Conservation (phyloP, 371 early-diverging fungal genomes). For the Mucor circinelloides region DNA sequence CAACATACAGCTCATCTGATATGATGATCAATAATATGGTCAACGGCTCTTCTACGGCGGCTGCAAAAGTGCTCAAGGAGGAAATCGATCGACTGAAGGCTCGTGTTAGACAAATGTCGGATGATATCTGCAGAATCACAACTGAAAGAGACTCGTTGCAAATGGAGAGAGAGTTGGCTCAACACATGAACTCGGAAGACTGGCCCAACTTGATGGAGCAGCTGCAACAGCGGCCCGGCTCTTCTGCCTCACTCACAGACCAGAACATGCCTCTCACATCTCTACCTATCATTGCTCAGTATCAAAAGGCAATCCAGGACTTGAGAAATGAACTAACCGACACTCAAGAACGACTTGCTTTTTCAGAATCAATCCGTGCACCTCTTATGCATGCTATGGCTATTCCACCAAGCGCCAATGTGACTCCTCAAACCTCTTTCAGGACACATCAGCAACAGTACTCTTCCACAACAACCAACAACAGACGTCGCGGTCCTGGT, state of each 20-base stretch:
- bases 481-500: neutral
- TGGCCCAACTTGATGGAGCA: conserved; percentile 18
- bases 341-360: conserved; percentile 28
- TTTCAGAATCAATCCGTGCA: conserved; percentile 33
- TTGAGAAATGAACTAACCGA: conserved; percentile 44
- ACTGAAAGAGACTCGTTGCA: conserved; percentile 61
- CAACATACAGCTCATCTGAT: conserved; percentile 10
- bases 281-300: conserved; percentile 50
- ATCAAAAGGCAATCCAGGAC: conserved; percentile 51
- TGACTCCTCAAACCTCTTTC: conserved; percentile 11
- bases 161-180: conserved; percentile 47
- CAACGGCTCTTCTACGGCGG: conserved; percentile 19
- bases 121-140: conserved; percentile 51
- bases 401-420: conserved; percentile 10
- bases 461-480: conserved; percentile 6
- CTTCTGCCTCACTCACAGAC: conserved; percentile 2
- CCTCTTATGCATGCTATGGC: conserved; percentile 40
- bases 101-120: conserved; percentile 45
- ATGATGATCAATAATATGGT: conserved; percentile 24
- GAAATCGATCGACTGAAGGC: conserved; percentile 54
- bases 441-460: conserved; percentile 16
- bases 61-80: conserved; percentile 43
- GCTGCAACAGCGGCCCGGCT: conserved; percentile 1
- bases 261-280: neutral
- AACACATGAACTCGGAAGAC: conserved; percentile 21